A percentile compares a stretch with the other conserved stretches of the same genome.
Evolutionary conservation across 176 grass and related monocot genomes (phyloP).

Genomic region (Aegilops longissima): DNA sequence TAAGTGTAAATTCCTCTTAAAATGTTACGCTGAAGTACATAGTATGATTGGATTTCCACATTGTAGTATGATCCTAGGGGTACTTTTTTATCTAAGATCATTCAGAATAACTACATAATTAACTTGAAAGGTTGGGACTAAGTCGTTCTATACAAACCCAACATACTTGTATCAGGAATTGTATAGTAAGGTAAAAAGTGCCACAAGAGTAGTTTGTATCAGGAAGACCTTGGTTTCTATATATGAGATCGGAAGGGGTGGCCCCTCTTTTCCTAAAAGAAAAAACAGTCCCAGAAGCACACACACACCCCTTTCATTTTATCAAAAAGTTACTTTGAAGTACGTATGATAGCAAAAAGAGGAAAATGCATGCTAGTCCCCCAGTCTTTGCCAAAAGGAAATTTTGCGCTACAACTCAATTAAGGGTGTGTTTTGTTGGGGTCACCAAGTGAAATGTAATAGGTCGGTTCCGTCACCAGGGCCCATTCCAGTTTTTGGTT

Average conservation of each 20-base stretch:
- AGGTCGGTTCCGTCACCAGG: too few relatives aligned
- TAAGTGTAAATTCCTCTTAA: neutral
- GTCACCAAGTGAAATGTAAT: too few relatives aligned
- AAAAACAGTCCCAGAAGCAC: neutral
- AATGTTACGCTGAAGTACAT: neutral
- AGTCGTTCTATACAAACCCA: neutral
- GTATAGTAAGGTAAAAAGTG: slow-evolving; percentile 11
- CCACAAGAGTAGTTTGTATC: neutral
- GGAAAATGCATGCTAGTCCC: neutral
- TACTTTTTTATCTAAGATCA: neutral
- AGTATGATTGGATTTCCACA: neutral
- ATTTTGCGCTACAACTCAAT: neutral
- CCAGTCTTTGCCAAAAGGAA: neutral
- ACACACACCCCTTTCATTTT: neutral
- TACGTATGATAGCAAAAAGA: neutral
- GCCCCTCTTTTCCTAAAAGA: too few relatives aligned
- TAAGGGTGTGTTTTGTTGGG: too few relatives aligned
- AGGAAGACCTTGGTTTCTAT: too few relatives aligned
- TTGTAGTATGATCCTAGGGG: neutral
- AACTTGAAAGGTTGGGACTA: slow-evolving; percentile 17
- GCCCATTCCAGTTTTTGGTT: too few relatives aligned
- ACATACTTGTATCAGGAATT: neutral
- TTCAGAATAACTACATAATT: slow-evolving; percentile 11
- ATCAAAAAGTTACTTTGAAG: neutral
- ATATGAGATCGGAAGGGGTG: too few relatives aligned